These are phyloP conservation scores for Isoetes taiwanensis DNA, from an alignment of 75 land plant species.

Conservation along the genomic window DNA sequence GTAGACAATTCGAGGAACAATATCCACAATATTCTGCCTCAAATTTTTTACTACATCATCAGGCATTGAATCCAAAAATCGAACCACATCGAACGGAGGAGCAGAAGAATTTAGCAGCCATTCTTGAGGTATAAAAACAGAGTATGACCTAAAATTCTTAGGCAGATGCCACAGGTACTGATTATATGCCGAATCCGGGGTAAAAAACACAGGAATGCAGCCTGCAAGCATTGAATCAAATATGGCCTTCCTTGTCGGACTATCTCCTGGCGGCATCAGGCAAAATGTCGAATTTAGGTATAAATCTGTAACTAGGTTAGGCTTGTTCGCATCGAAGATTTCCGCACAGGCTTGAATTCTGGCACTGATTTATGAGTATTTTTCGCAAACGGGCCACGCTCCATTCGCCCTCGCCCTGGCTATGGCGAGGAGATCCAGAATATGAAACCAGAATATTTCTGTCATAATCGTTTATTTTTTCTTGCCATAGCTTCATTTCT, in stretches of 20 bases:
- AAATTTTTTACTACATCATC: not conserved
- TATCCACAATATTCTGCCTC: not conserved
- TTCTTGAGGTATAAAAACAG: not conserved
- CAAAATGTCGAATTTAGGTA: not conserved
- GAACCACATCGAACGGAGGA: constrained; percentile 4
- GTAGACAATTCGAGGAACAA: not conserved
- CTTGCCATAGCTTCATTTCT: not conserved
- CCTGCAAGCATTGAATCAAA: not conserved
- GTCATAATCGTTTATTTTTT: not conserved
- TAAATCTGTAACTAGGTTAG: not conserved
- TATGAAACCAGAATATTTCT: not conserved
- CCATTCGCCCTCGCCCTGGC: no score
- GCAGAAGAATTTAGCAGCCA: not conserved
- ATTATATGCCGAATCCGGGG: not conserved
- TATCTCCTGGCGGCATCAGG: constrained; percentile 6
- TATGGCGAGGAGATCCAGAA: not conserved
- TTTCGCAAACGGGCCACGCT: not conserved
- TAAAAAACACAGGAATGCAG: not conserved
- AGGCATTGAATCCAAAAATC: not conserved
- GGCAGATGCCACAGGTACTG: constrained; percentile 9
- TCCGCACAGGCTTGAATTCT: not conserved
- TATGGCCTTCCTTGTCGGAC: not conserved
- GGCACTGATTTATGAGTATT: not conserved
- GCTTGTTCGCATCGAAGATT: not conserved
- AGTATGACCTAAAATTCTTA: not conserved